phyloP scores from a whole-genome alignment of 2,329 filamentous ascomycete species.

The Talaromyces sp. region DNA sequence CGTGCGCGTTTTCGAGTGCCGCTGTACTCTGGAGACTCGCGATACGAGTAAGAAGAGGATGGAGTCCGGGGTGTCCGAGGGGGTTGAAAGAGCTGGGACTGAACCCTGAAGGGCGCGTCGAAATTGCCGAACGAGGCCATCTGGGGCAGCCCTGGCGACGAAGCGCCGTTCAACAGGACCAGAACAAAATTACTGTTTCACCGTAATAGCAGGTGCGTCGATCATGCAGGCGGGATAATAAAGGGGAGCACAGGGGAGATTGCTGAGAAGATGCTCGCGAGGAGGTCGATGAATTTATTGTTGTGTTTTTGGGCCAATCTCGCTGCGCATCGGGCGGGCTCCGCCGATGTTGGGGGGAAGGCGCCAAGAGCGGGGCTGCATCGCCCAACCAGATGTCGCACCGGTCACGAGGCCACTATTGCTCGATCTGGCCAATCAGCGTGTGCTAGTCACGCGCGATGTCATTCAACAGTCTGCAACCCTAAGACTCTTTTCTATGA shows the following conservation, averaged over 20 bases:
- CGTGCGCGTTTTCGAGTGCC: conserved; percentile 25
- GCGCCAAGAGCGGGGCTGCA: not conserved
- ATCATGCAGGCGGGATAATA: not conserved
- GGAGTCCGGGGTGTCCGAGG: conserved; percentile 11
- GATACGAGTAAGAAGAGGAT: conserved; percentile 3
- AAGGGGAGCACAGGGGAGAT: not conserved
- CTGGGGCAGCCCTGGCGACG: not conserved
- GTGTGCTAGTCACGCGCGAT: not conserved
- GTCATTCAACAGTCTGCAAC: not conserved
- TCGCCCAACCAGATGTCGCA: not conserved
- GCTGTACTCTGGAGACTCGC: conserved; percentile 1
- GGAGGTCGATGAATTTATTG: not conserved
- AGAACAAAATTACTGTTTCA: not conserved
- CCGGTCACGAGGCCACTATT: not conserved
- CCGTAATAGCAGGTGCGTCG: not conserved
- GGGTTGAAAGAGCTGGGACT: conserved; percentile 14
- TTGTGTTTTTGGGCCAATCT: not conserved
- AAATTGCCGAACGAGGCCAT: conserved; percentile 10
- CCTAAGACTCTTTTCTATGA: not conserved
- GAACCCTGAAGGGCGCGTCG: conserved; percentile 10
- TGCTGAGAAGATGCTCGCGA: not conserved
- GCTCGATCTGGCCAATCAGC: not conserved
- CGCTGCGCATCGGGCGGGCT: not conserved
- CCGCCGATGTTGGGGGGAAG: not conserved
- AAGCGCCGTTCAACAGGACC: not conserved